A percentile compares a stretch with the other conserved stretches of the same genome.
Evolutionary conservation across 306 rosid genomes (phyloP).

Genomic region (Cicer yamashitae): DNA sequence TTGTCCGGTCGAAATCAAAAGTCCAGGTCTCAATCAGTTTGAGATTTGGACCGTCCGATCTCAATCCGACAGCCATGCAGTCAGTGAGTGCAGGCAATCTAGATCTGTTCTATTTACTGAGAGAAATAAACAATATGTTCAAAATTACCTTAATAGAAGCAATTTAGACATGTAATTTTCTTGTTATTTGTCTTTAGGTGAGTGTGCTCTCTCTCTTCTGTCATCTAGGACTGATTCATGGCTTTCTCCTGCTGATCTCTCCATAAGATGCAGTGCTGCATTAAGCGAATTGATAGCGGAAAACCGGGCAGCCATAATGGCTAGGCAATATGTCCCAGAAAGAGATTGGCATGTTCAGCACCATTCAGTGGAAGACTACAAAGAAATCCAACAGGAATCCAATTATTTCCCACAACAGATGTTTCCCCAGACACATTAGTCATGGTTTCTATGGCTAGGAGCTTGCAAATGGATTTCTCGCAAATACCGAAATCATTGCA

Average conservation of each 20-base stretch:
- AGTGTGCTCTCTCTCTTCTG: slow-evolving; percentile 99
- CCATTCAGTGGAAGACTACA: slow-evolving; percentile 48
- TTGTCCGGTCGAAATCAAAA: too few relatives aligned
- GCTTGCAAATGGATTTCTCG: neutral
- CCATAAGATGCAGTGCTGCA: slow-evolving; percentile 85
- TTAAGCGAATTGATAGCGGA: slow-evolving; percentile 83
- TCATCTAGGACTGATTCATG: slow-evolving; percentile 71
- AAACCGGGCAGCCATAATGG: slow-evolving; percentile 74
- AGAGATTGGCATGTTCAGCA: slow-evolving; percentile 58
- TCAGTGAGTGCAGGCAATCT: too few relatives aligned
- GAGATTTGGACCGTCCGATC: too few relatives aligned
- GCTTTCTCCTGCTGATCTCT: slow-evolving; percentile 68
- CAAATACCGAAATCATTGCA: neutral
- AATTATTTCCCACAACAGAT: slow-evolving; percentile 51
- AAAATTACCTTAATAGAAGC: too few relatives aligned
- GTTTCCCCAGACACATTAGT: slow-evolving; percentile 57
- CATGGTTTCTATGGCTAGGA: slow-evolving; percentile 26
- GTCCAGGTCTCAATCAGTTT: too few relatives aligned
- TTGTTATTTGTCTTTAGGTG: slow-evolving; percentile 50
- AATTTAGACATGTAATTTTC: neutral
- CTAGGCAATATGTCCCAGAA: slow-evolving; percentile 63
- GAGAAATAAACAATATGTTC: too few relatives aligned
- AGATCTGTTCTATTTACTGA: too few relatives aligned
- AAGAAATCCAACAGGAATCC: slow-evolving; percentile 47
- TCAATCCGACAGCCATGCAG: too few relatives aligned